Conservation (phyloP, 1,284 basidiomycete genomes). For the Tylopilus sp. region DNA sequence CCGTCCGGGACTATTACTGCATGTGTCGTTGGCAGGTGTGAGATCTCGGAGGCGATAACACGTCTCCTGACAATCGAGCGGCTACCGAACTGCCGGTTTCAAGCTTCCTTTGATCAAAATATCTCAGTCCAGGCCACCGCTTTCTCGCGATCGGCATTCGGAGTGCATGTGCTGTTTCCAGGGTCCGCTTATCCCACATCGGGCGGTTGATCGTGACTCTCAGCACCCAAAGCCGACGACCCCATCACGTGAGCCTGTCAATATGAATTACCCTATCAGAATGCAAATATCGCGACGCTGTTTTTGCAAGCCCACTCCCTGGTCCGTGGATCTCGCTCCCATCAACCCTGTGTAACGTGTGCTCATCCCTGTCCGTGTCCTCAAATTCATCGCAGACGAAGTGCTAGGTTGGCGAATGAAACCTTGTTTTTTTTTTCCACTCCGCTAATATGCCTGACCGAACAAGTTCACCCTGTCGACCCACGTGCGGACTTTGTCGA, state of each 20-base stretch:
- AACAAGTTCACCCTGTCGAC: background rate
- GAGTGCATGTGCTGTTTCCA: constrained; percentile 29
- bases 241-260: constrained; percentile 12
- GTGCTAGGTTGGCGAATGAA: constrained; percentile 3
- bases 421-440: constrained; percentile 16
- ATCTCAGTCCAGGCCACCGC: constrained; percentile 28
- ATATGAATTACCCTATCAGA: constrained; percentile 27
- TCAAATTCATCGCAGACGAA: constrained; percentile 2
- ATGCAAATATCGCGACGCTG: constrained; percentile 25
- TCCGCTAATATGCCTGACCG: constrained; percentile 1
- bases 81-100: constrained; percentile 29
- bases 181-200: constrained; percentile 32
- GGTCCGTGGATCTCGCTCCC: constrained; percentile 24
- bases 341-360: constrained; percentile 19
- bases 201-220: constrained; percentile 23
- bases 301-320: constrained; percentile 16
- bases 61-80: constrained; percentile 37
- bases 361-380: constrained; percentile 3
- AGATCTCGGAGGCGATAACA: constrained; percentile 37
- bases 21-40: constrained; percentile 24
- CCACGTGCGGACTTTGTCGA: constrained; percentile 14
- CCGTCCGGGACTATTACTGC: constrained; percentile 32
- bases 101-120: constrained; percentile 24
- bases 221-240: constrained; percentile 1
- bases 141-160: constrained; percentile 28